Evolutionary conservation across 1,139 yeast species (phyloP), one percentile per base, ranked within the genome.

Genomic region (Hansenula lynferdii): DNA sequence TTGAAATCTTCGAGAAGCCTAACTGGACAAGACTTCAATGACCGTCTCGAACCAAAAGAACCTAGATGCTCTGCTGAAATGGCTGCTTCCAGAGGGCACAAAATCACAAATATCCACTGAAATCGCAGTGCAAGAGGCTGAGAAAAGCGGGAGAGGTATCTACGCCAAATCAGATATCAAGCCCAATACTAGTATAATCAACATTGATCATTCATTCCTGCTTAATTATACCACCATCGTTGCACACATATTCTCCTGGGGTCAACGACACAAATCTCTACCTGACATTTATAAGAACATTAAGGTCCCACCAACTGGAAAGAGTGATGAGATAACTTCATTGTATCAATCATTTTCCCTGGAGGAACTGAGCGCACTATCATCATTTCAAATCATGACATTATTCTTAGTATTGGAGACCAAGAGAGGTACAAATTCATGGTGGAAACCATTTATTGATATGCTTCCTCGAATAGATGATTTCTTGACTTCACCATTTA

Each of bases 371-470:
- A 35, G 51, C 15, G 31, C 40, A 5, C 31, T 64, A 25, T 47
- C 57, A 0, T 63, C 68, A 1, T 62, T 64, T 42, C 69, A 64
- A 49, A 40, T 44, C 23, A 21, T 38, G 11, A 1, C 58, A 35
- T 37, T 49, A 48, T 41, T 34, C 37, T 6, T 49, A 23, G 27
- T 42, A 23, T 21, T 44, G 29, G 48, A 50, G 35, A 22, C 23
- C 6, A 28, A 41, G 37, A 37, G 56, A 44, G 47, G 36, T 12
- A 15, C 8, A 1, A 38, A 45, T 4, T 78, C 86, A 1, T 80
- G 69, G 53, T 83, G 90, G 90, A 52, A 60, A 35, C 87, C 86
- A 0, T 81, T 82, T 48, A 57, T 82, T 24, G 67, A 72, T 30
- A 70, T 76, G 53, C 65, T 82, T 36, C 90, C 92, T 0, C 52